Evolutionary conservation across 1,284 basidiomycete species (phyloP).

Genomic region (Sporisorium exsertum): DNA sequence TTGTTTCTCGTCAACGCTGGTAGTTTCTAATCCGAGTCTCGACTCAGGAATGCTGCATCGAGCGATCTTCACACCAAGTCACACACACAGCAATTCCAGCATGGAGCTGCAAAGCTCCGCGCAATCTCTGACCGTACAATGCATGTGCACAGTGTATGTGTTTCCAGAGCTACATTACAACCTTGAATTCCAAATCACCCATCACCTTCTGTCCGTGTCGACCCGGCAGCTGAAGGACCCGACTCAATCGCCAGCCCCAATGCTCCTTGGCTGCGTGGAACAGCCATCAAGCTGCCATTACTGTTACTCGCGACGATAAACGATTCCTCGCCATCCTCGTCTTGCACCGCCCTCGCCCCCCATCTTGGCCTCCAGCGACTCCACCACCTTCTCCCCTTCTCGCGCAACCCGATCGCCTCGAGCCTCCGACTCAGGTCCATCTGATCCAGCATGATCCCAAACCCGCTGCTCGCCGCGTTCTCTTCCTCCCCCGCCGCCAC

Average conservation of each 20-base stretch:
- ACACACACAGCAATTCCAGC: too few species aligned
- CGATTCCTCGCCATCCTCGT: slow-evolving; percentile 1
- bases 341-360: neutral
- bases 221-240: neutral
- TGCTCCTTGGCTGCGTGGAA: neutral
- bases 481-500: neutral
- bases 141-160: neutral
- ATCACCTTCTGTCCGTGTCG: neutral
- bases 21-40: too few species aligned
- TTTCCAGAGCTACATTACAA: neutral
- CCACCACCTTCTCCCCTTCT: slow-evolving; percentile 12
- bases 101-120: neutral
- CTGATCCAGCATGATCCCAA: slow-evolving; percentile 33
- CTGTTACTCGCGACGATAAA: slow-evolving; percentile 29
- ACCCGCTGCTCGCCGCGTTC: slow-evolving; percentile 16
- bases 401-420: slow-evolving; percentile 21
- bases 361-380: slow-evolving; percentile 10
- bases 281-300: slow-evolving; percentile 39
- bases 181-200: neutral
- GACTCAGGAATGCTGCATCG: too few species aligned
- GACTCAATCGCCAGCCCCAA: slow-evolving; percentile 1
- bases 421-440: slow-evolving; percentile 26
- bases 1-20: slow-evolving; percentile 75
- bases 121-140: too few species aligned
- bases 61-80: too few species aligned